Percentiles rank a stretch among this genome's conserved stretches.
phyloP scores from a whole-genome alignment of 192 early-diverging fungal genomes.

The Phycomyces nitens region DNA sequence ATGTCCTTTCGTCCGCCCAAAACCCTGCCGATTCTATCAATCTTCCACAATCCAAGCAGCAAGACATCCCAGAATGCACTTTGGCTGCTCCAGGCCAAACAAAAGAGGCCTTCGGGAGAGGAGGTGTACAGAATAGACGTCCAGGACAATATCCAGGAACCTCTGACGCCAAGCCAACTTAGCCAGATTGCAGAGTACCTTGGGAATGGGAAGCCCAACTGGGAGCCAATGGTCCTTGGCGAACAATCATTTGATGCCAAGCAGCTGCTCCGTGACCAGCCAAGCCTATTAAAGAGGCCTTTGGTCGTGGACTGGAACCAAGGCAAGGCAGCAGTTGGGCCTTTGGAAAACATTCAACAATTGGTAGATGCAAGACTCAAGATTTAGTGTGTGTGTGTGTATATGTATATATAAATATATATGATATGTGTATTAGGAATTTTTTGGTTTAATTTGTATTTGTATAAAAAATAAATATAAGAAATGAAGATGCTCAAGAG shows the following conservation, averaged over 20 bases:
- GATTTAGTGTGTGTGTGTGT: no score
- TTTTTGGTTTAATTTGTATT: no score
- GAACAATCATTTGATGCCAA: constrained; percentile 5
- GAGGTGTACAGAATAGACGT: constrained; percentile 24
- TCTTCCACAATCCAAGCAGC: constrained; percentile 30
- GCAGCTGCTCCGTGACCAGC: constrained; percentile 14
- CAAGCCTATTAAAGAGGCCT: constrained; percentile 21
- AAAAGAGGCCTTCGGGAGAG: constrained; percentile 8
- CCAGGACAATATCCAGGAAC: constrained; percentile 13
- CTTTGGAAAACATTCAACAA: constrained; percentile 11
- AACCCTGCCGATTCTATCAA: constrained; percentile 29
- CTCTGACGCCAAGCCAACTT: constrained; percentile 22
- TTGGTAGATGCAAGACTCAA: constrained; percentile 12
- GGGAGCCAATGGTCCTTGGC: constrained; percentile 20
- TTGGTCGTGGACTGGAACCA: constrained; percentile 38
- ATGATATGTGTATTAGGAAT: no score
- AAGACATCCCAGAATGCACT: constrained; percentile 16
- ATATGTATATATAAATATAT: no score
- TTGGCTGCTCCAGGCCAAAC: constrained; percentile 4
- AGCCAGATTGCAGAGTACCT: constrained; percentile 20
- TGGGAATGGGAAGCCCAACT: constrained; percentile 1
- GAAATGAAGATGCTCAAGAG: no score
- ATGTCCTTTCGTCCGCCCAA: constrained; percentile 33
- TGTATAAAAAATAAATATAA: no score
- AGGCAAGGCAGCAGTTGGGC: constrained; percentile 28